Percentiles rank a stretch among this genome's conserved stretches.
Conservation (phyloP, 2,329 filamentous ascomycete species). For the Trichoderma koningii region DNA sequence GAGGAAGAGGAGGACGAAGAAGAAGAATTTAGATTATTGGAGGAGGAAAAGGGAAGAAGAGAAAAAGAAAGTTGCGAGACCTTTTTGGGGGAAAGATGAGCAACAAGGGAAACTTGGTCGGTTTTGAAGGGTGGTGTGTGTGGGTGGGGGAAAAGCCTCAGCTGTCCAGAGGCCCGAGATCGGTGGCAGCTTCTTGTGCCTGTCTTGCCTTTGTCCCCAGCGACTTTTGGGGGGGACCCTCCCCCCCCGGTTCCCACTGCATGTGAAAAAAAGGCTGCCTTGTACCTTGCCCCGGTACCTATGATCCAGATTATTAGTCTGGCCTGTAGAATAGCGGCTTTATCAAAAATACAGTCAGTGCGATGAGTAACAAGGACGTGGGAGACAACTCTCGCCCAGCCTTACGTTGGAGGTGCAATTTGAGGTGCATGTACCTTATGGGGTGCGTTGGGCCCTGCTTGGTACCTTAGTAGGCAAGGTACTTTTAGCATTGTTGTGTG, state of each 20-base stretch:
- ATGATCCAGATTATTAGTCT: background rate
- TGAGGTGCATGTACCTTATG: no score
- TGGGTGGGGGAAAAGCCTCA: slow-evolving; percentile 26
- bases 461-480: no score
- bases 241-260: slow-evolving; percentile 14
- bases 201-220: background rate
- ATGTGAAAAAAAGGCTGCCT: slow-evolving; percentile 18
- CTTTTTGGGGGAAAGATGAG: slow-evolving; percentile 9
- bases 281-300: background rate
- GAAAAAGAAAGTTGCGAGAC: background rate
- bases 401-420: slow-evolving; percentile 12
- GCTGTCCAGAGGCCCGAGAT: slow-evolving; percentile 19
- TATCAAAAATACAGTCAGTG: slow-evolving; percentile 25
- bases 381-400: background rate
- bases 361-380: slow-evolving; percentile 24
- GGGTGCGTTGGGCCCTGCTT: no score
- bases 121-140: slow-evolving; percentile 21
- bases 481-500: no score
- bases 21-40: slow-evolving; percentile 1
- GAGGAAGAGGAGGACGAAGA: slow-evolving; percentile 14
- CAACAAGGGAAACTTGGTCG: slow-evolving; percentile 15
- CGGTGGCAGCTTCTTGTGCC: slow-evolving; percentile 11
- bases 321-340: background rate
- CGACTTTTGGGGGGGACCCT: background rate
- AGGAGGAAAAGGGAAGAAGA: slow-evolving; percentile 12